These are phyloP conservation scores for Endothia cerciana DNA, from an alignment of 2,329 filamentous ascomycete species.

Conservation along the genomic window DNA sequence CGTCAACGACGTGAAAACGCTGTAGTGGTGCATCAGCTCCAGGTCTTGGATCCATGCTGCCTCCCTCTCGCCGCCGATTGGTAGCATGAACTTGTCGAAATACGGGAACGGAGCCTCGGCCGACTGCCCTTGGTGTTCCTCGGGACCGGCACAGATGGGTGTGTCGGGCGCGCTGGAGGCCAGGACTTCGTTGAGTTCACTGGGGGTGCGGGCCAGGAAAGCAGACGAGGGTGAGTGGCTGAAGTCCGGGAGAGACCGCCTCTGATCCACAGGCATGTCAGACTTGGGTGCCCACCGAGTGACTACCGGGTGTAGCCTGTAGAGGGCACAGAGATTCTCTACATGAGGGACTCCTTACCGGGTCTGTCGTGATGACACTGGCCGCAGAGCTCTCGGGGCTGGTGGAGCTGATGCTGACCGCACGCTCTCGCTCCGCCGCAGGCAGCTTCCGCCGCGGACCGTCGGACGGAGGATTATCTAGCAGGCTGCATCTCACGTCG, in stretches of 20 bases:
- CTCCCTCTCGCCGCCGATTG: constrained; percentile 23
- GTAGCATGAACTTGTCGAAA: constrained; percentile 28
- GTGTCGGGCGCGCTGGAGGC: neutral
- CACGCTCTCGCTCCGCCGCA: neutral
- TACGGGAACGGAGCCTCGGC: constrained; percentile 21
- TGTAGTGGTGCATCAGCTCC: constrained; percentile 41
- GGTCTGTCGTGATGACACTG: constrained; percentile 30
- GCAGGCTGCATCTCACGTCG: constrained; percentile 31
- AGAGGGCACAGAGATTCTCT: neutral
- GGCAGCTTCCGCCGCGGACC: constrained; percentile 14
- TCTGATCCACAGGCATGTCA: constrained; percentile 18
- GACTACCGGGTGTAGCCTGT: neutral
- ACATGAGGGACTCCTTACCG: constrained; percentile 17
- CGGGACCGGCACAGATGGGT: constrained; percentile 13
- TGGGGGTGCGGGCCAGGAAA: constrained; percentile 15
- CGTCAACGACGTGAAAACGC: constrained; percentile 34
- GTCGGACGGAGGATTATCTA: constrained; percentile 20
- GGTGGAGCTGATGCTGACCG: constrained; percentile 6
- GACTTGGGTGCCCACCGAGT: neutral
- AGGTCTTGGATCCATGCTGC: constrained; percentile 41
- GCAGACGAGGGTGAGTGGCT: constrained; percentile 12
- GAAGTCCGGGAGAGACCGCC: constrained; percentile 24
- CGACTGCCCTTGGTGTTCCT: neutral
- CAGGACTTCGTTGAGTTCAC: constrained; percentile 1
- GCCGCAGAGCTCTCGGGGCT: constrained; percentile 36